Percentiles rank a stretch among this genome's conserved stretches.
phyloP scores from a whole-genome alignment of 345 rosid species.

The Schrenkiella parvula region DNA sequence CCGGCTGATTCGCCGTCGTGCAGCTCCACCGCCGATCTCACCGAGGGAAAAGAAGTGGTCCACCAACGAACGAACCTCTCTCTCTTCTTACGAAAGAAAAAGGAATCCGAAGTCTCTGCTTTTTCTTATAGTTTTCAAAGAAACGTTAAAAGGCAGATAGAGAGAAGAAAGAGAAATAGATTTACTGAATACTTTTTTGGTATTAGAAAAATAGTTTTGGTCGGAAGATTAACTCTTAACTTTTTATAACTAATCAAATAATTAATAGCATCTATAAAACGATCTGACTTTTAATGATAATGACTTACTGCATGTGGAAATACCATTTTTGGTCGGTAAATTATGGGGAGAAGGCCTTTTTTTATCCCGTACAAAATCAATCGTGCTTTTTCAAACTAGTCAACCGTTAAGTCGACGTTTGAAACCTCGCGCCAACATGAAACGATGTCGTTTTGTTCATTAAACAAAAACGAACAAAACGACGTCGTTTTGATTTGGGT shows the following conservation, averaged over 20 bases:
- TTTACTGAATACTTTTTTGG: not conserved
- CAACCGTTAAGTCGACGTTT: too few species aligned
- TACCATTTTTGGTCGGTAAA: too few species aligned
- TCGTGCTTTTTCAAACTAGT: too few species aligned
- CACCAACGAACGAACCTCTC: constrained; percentile 5
- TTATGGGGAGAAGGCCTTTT: too few species aligned
- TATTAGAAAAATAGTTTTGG: constrained; percentile 2
- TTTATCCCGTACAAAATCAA: too few species aligned
- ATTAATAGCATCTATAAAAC: not conserved
- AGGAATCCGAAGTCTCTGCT: constrained; percentile 36
- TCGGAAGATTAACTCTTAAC: constrained; percentile 1
- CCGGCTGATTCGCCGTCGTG: constrained; percentile 16
- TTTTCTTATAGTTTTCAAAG: constrained; percentile 35
- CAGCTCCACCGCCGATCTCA: constrained; percentile 18
- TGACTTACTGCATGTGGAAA: too few species aligned
- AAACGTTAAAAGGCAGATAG: constrained; percentile 15
- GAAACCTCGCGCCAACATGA: too few species aligned
- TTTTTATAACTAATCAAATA: not conserved
- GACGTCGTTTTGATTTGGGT: too few species aligned
- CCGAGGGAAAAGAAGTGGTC: constrained; percentile 21
- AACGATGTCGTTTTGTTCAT: too few species aligned
- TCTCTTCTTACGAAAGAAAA: constrained; percentile 22
- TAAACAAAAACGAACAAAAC: too few species aligned
- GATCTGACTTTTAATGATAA: not conserved
- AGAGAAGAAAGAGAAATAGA: not conserved